These are phyloP conservation scores for Dactylellina drechsleri DNA, from an alignment of 2,329 filamentous ascomycete genomes.

Conservation along the genomic window DNA sequence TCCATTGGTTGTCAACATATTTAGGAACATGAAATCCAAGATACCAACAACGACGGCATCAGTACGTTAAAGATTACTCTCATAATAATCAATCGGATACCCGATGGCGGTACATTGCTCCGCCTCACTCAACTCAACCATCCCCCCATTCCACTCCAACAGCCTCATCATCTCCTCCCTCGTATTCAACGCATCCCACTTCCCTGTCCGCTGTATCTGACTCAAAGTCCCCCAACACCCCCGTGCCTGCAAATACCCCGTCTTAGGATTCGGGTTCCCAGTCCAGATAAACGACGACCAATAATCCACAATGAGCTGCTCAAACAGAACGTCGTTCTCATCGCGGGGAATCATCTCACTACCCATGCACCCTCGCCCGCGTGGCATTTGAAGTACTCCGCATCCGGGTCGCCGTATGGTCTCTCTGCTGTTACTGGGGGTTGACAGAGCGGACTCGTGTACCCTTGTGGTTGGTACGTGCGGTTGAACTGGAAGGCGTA, in stretches of 20 bases:
- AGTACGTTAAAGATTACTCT: constrained; percentile 12
- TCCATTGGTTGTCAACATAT: too few species aligned
- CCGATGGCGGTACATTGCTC: constrained; percentile 33
- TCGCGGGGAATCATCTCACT: constrained; percentile 61
- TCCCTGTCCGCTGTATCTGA: constrained; percentile 58
- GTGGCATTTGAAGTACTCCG: constrained; percentile 64
- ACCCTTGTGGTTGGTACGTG: constrained; percentile 61
- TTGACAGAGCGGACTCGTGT: constrained; percentile 60
- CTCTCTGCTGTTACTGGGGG: constrained; percentile 58
- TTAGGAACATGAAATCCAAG: too few species aligned
- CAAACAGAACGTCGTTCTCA: constrained; percentile 61
- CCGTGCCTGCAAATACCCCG: constrained; percentile 59
- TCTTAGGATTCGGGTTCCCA: constrained; percentile 60
- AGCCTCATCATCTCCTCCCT: constrained; percentile 23
- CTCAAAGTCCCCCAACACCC: constrained; percentile 59
- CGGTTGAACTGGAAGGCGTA: constrained; percentile 63
- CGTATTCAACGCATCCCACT: constrained; percentile 58
- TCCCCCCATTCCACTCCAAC: constrained; percentile 41
- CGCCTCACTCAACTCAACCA: constrained; percentile 7
- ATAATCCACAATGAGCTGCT: constrained; percentile 61
- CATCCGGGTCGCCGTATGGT: constrained; percentile 61
- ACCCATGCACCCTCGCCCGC: constrained; percentile 62
- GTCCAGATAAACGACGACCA: constrained; percentile 61
- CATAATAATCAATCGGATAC: constrained; percentile 31
- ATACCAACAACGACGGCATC: too few species aligned